phyloP scores from a whole-genome alignment of 2,329 filamentous ascomycete genomes.

The Fusarium multiceps region DNA sequence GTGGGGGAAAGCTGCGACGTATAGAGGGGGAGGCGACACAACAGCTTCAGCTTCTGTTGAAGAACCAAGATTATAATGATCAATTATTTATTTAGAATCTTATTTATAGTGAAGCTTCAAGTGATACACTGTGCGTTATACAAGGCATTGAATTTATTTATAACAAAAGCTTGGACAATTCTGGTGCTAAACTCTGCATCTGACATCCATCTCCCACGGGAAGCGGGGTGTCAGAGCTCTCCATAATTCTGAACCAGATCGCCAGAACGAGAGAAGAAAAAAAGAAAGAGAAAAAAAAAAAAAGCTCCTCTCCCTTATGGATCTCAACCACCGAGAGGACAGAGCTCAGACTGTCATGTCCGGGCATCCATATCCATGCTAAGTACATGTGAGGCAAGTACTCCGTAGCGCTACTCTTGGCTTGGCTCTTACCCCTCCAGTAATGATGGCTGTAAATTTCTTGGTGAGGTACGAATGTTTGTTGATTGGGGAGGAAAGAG shows the following conservation, averaged over 20 bases:
- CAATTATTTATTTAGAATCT: background rate
- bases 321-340: slow-evolving; percentile 22
- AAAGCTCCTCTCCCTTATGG: slow-evolving; percentile 17
- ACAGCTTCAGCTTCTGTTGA: slow-evolving; percentile 6
- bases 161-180: background rate
- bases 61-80: background rate
- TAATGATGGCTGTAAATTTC: slow-evolving; percentile 35
- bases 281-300: slow-evolving; percentile 13
- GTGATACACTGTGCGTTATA: background rate
- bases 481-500: slow-evolving; percentile 32
- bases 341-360: slow-evolving; percentile 25
- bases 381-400: slow-evolving; percentile 38
- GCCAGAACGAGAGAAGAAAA: slow-evolving; percentile 27
- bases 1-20: slow-evolving; percentile 39
- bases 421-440: slow-evolving; percentile 27
- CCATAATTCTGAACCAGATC: slow-evolving; percentile 42
- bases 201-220: slow-evolving; percentile 19
- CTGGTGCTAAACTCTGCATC: slow-evolving; percentile 8
- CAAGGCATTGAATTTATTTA: background rate
- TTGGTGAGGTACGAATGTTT: slow-evolving; percentile 36
- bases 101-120: background rate
- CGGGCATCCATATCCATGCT: slow-evolving; percentile 23
- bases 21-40: slow-evolving; percentile 25
- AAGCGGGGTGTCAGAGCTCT: slow-evolving; percentile 42
- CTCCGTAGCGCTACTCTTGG: slow-evolving; percentile 37